phyloP scores from a whole-genome alignment of 805 yeast species.

The Monosporozyma yasuniensis region DNA sequence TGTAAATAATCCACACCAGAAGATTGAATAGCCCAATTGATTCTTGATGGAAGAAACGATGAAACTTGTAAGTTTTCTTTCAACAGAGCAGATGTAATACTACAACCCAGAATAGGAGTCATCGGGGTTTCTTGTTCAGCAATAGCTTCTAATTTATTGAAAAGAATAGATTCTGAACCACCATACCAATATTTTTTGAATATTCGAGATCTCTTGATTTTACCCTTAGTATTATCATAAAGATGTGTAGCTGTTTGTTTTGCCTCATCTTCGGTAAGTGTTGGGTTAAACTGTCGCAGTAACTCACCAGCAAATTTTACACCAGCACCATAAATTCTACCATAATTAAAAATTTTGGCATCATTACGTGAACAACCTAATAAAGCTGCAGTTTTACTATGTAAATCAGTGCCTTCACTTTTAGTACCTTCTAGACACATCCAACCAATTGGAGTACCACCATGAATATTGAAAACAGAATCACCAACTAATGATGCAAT shows the following conservation, averaged over 20 bases:
- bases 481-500: conserved; percentile 94
- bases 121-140: conserved; percentile 73
- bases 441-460: conserved; percentile 97
- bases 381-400: conserved; percentile 85
- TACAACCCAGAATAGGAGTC: conserved; percentile 90
- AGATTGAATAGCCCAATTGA: conserved; percentile 97
- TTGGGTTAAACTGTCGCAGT: conserved; percentile 73
- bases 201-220: conserved; percentile 28
- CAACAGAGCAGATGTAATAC: conserved; percentile 77
- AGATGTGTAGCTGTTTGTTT: conserved; percentile 51
- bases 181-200: conserved; percentile 56
- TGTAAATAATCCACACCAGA: conserved; percentile 97
- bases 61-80: conserved; percentile 54
- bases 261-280: conserved; percentile 59
- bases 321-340: conserved; percentile 97
- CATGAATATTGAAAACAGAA: conserved; percentile 79
- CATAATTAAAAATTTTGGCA: conserved; percentile 93
- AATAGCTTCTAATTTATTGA: conserved; percentile 78
- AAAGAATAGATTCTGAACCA: conserved; percentile 88
- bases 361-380: conserved; percentile 83
- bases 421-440: conserved; percentile 97
- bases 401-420: conserved; percentile 84
- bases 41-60: conserved; percentile 75
- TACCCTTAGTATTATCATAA: conserved; percentile 81
- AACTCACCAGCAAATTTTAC: conserved; percentile 79